Evolutionary conservation across 495 filamentous ascomycete species (phyloP), one percentile per base, ranked within the genome.

Genomic region (Xylaria acuta): DNA sequence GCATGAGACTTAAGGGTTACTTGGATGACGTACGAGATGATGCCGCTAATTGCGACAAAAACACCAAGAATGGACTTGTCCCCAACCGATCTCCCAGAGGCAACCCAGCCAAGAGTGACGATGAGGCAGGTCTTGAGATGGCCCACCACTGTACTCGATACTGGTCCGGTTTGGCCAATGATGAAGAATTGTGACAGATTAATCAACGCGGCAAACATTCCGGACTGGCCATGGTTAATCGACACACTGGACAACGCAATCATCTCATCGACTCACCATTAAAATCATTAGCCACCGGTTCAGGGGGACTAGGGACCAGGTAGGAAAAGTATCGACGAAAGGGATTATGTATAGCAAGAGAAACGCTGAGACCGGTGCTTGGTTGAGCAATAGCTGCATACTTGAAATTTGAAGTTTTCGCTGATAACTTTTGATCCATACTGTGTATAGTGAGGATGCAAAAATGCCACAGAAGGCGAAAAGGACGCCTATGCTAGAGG

Each of bases 101-200:
- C 79, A 49, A 85, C 79, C 88, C 88, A 90, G 1, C 88, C 88
- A 25, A 90, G 73, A 56, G 84, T 82, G 20, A 90, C 87, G 77
- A 89, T 90, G 14, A 84, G 84, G 69, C 87, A 89, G 0, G 88
- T 90, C 75, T 90, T 89, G 18, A 88, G 80, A 75, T 93, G 91
- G 0, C 91, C 92, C 4, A 93, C 88, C 14, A 94, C 90, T 0
- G 91, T 92, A 68, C 89, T 91, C 30, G 88, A 90, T 9, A 93
- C 90, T 5, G 91, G 87, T 0, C 92, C 92, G 1, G 90, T 89
- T 53, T 88, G 88, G 32, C 88, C 90, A 47, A 93, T 89, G 73
- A 94, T 92, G 75, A 91, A 91, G 75, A 93, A 93, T 75, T 92
- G 91, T 9, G 89, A 91, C 60, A 93, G 83, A 76, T 93, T 93